A percentile compares a stretch with the other conserved stretches of the same genome.
phyloP scores from a whole-genome alignment of 192 early-diverging fungal species.

The Entrophospora sp. region DNA sequence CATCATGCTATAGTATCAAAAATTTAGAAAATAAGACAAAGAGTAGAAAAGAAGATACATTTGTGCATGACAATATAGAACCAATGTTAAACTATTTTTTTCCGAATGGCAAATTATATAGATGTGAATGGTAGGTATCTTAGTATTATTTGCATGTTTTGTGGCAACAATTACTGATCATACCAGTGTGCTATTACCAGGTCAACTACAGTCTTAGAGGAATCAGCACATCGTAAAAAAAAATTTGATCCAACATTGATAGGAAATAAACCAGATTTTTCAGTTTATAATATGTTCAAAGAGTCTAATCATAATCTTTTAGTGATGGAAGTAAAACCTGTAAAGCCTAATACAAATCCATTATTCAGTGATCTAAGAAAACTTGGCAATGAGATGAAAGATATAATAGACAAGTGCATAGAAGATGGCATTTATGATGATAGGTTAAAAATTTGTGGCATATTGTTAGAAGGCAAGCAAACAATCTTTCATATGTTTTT shows the following conservation, averaged over 20 bases:
- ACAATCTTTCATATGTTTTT: neutral
- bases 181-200: neutral
- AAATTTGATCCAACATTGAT: neutral
- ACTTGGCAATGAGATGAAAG: slow-evolving; percentile 16
- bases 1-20: neutral
- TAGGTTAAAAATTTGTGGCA: slow-evolving; percentile 8
- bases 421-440: slow-evolving; percentile 12
- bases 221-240: slow-evolving; percentile 5
- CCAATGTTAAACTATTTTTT: slow-evolving; percentile 1
- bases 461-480: slow-evolving; percentile 16
- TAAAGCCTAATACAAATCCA: too few relatives aligned
- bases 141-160: neutral
- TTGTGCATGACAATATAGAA: slow-evolving; percentile 1
- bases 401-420: slow-evolving; percentile 17
- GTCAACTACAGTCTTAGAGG: neutral
- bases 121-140: slow-evolving; percentile 5
- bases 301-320: neutral
- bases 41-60: neutral
- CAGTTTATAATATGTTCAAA: neutral
- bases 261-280: slow-evolving; percentile 4
- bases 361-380: neutral
- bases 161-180: neutral
- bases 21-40: neutral
- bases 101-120: neutral
- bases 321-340: slow-evolving; percentile 7